These are phyloP conservation scores for Pseudogymnoascus sp. DNA, from an alignment of 2,329 filamentous ascomycete genomes.

Conservation along the genomic window DNA sequence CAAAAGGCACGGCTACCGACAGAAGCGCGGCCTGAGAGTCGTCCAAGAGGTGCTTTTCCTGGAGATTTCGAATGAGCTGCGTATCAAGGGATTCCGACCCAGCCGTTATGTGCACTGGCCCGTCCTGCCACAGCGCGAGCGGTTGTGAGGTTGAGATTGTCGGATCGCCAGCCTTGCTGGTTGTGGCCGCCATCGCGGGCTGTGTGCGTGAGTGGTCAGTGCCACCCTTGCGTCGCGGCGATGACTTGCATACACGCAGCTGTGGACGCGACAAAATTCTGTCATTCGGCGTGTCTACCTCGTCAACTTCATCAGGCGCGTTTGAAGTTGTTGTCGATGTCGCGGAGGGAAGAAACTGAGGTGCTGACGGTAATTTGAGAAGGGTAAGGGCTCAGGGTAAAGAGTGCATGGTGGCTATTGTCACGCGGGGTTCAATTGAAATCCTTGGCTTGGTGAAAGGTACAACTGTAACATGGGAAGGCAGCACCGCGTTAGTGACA, in stretches of 20 bases:
- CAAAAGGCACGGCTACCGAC: background rate
- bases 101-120: background rate
- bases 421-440: background rate
- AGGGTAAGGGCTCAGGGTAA: background rate
- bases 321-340: background rate
- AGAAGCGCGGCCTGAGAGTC: background rate
- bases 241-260: slow-evolving; percentile 9
- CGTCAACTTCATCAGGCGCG: background rate
- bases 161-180: background rate
- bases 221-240: slow-evolving; percentile 7
- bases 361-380: background rate
- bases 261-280: background rate
- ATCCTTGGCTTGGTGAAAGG: background rate
- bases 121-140: background rate
- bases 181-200: background rate
- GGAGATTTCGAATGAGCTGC: background rate
- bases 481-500: slow-evolving; percentile 3
- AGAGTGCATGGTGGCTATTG: background rate
- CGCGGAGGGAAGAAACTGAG: background rate
- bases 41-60: background rate
- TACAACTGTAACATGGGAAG: background rate
- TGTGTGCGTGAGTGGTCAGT: slow-evolving; percentile 2
- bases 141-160: background rate
- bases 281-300: background rate
- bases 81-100: background rate